Conservation (phyloP, 2,329 filamentous ascomycete species). For the Pleomassaria siparia region DNA sequence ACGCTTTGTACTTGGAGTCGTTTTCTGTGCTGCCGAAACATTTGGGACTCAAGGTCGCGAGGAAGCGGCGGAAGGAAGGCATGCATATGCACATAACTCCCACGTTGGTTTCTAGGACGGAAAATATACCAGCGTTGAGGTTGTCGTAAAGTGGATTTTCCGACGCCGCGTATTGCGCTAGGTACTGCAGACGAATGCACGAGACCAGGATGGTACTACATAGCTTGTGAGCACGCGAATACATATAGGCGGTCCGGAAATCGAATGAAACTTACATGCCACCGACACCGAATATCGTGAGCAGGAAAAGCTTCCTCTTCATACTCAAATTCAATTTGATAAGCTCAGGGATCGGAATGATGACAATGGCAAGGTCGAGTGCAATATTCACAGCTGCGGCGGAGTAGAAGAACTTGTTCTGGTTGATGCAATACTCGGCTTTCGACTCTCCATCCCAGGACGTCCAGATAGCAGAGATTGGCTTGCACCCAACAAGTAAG, state of each 20-base stretch:
- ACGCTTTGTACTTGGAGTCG: neutral
- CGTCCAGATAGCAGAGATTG: conserved; percentile 53
- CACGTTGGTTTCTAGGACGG: conserved; percentile 16
- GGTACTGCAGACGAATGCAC: conserved; percentile 42
- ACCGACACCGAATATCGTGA: conserved; percentile 42
- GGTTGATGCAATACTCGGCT: conserved; percentile 33
- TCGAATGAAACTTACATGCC: conserved; percentile 13
- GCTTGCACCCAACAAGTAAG: conserved; percentile 53
- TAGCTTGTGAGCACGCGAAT: neutral
- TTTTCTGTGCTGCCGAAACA: neutral
- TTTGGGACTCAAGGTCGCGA: neutral
- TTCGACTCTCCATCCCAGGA: conserved; percentile 29
- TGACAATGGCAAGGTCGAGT: conserved; percentile 28
- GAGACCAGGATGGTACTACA: conserved; percentile 34
- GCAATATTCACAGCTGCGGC: conserved; percentile 37
- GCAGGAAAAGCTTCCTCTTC: conserved; percentile 38
- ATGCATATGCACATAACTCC: conserved; percentile 22
- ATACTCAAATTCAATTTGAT: conserved; percentile 30
- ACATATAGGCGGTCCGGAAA: neutral
- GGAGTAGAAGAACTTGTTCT: conserved; percentile 35
- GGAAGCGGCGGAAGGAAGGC: conserved; percentile 3
- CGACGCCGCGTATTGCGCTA: conserved; percentile 45
- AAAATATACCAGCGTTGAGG: conserved; percentile 18
- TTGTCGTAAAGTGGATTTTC: conserved; percentile 40
- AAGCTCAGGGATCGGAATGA: conserved; percentile 36